Percentiles rank a stretch among this genome's conserved stretches.
Evolutionary conservation across 805 yeast species (phyloP).

Genomic region (Diddensiella caesifluorescens): DNA sequence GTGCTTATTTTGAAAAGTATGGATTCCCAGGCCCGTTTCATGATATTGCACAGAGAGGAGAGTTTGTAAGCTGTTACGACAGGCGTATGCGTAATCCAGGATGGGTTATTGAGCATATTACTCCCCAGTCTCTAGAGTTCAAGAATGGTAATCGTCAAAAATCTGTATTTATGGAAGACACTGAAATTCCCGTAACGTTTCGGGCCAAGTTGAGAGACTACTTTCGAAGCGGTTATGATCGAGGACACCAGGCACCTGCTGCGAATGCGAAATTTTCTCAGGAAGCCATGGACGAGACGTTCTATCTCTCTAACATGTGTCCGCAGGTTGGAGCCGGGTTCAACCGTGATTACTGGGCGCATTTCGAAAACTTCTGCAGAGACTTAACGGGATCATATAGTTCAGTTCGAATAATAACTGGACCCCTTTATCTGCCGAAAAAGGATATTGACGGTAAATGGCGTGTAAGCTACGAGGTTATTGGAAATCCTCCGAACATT

Average conservation of each 20-base stretch:
- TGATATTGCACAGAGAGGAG: constrained; percentile 67
- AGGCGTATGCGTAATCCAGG: constrained; percentile 78
- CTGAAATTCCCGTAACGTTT: constrained; percentile 66
- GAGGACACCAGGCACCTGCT: constrained; percentile 98
- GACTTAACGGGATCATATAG: constrained; percentile 65
- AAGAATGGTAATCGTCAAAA: constrained; percentile 63
- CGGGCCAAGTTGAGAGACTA: constrained; percentile 77
- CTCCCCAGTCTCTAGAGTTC: constrained; percentile 54
- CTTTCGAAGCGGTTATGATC: constrained; percentile 90
- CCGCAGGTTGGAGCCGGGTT: constrained; percentile 98
- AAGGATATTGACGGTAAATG: constrained; percentile 76
- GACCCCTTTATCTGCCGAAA: constrained; percentile 86
- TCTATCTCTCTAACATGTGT: constrained; percentile 80
- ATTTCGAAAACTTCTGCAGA: constrained; percentile 83
- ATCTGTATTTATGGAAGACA: constrained; percentile 84
- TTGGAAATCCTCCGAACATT: constrained; percentile 92
- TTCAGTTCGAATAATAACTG: constrained; percentile 82
- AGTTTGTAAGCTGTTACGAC: constrained; percentile 82
- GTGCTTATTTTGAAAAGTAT: constrained; percentile 71
- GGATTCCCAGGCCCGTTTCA: constrained; percentile 96
- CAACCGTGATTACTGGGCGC: constrained; percentile 97
- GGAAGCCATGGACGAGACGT: constrained; percentile 91
- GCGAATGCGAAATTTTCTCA: constrained; percentile 93
- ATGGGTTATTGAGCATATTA: constrained; percentile 77
- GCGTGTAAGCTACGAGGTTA: constrained; percentile 81